Evolutionary conservation across 108 stramenopile species (phyloP).

Genomic region (Cyclotella baltica): DNA sequence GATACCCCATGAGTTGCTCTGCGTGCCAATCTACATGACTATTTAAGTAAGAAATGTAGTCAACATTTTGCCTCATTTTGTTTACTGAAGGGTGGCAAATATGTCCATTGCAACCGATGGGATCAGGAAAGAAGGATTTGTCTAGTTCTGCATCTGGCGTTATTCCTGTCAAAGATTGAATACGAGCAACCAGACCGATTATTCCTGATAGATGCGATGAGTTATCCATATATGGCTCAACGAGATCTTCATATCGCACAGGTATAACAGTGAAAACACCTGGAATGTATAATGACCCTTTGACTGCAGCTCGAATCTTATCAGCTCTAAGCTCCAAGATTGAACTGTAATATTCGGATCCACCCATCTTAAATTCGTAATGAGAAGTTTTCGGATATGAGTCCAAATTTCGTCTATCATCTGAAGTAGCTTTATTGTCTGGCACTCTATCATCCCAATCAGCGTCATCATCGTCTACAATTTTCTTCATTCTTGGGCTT

Average conservation of each 20-base stretch:
- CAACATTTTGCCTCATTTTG: conserved; percentile 44
- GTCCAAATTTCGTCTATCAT: not conserved
- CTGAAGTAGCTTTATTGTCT: not conserved
- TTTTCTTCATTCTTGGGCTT: not conserved
- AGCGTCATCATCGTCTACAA: conserved; percentile 20
- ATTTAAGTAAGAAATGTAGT: conserved; percentile 60
- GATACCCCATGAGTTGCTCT: conserved; percentile 56
- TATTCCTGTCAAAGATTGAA: conserved; percentile 46
- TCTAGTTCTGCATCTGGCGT: conserved; percentile 54
- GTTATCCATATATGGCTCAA: conserved; percentile 35
- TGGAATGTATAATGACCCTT: conserved; percentile 46
- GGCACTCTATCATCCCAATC: conserved; percentile 7
- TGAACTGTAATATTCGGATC: conserved; percentile 66
- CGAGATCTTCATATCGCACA: conserved; percentile 57
- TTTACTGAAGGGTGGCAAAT: conserved; percentile 28
- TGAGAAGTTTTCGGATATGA: conserved; percentile 1
- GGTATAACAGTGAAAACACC: conserved; percentile 58
- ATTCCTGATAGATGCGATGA: conserved; percentile 30
- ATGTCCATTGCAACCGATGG: conserved; percentile 47
- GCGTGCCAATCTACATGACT: conserved; percentile 63
- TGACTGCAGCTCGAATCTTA: conserved; percentile 58
- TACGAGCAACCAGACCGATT: conserved; percentile 41
- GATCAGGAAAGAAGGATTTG: conserved; percentile 51
- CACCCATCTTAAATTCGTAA: conserved; percentile 81
- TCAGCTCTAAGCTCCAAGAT: conserved; percentile 64